Base-by-base conservation (phyloP, 371 early-diverging fungal species). In the Catenaria anguillulae region DNA sequence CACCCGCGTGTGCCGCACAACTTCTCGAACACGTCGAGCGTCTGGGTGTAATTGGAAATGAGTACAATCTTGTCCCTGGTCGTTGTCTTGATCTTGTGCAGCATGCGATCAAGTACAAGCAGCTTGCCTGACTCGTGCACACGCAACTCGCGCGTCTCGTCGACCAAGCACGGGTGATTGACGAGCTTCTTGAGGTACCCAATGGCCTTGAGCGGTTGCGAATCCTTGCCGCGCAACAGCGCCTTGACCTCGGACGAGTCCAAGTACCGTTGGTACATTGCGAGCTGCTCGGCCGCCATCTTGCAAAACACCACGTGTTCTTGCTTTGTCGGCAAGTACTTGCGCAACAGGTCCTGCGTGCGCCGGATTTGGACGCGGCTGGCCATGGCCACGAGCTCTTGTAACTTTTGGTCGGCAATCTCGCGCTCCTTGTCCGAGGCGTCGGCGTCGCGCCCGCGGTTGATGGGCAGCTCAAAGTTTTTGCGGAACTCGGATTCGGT, bases 1-100 rank as follows among this genome's bases (percentile, higher is more conserved):
- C 87, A 84, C 21, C 85, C 79, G 55, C 82, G 80, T 48, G 81
- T 79, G 0, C 82, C 73, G 64, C 95, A 94, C 61, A 88, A 79
- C 19, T 78, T 73, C 64, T 95, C 95, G 70, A 98, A 90, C 61
- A 96, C 71, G 66, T 98, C 94, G 62, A 97, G 73, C 8, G 98
- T 97, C 72, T 97, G 95, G 0, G 97, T 97, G 70, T 95, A 97
- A 65, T 97, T 97, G 60, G 89, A 89, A 58, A 97, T 95, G 35
- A 97, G 75, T 2, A 97, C 97, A 68, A 97, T 92, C 71, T 97
- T 97, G 68, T 94, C 96, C 37, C 76, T 75, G 31, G 90, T 82
- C 17, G 82, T 82, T 33, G 81, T 77, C 62, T 85, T 85, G 63
- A 84, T 84, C 63, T 73, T 77, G 40, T 43, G 70, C 31, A 85